These are phyloP conservation scores for Halenospora varia DNA, from an alignment of 495 filamentous ascomycete species.

Conservation along the genomic window DNA sequence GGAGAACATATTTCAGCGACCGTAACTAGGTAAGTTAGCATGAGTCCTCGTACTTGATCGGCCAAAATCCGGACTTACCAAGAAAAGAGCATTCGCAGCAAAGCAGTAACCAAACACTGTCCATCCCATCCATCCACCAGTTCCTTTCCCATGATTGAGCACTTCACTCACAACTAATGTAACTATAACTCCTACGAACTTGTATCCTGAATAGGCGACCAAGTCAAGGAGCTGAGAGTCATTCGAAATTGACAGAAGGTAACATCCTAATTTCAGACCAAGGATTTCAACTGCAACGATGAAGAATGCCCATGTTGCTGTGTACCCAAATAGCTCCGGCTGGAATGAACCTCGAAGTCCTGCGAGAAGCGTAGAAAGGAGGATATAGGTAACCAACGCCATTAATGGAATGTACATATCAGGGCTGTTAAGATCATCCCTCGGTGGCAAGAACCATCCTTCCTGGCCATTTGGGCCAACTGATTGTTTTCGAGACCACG, in stretches of 20 bases:
- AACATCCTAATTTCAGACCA: slow-evolving; percentile 85
- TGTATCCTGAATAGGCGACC: slow-evolving; percentile 95
- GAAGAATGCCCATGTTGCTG: slow-evolving; percentile 75
- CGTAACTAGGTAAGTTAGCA: slow-evolving; percentile 63
- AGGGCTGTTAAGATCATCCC: slow-evolving; percentile 94
- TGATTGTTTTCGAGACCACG: slow-evolving; percentile 78
- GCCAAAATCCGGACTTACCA: slow-evolving; percentile 53
- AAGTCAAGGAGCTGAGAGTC: slow-evolving; percentile 83
- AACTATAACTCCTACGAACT: slow-evolving; percentile 93
- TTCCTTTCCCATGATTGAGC: slow-evolving; percentile 70
- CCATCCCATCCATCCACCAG: slow-evolving; percentile 86
- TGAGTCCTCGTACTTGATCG: slow-evolving; percentile 3
- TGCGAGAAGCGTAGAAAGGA: slow-evolving; percentile 82
- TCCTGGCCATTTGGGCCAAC: slow-evolving; percentile 65
- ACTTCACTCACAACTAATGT: slow-evolving; percentile 76
- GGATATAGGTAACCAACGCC: slow-evolving; percentile 95
- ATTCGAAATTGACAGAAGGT: slow-evolving; percentile 88
- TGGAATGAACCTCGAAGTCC: slow-evolving; percentile 92
- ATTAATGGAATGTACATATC: slow-evolving; percentile 98
- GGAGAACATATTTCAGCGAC: slow-evolving; percentile 90
- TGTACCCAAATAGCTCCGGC: slow-evolving; percentile 85
- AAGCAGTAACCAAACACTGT: slow-evolving; percentile 85
- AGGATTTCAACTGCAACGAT: slow-evolving; percentile 84
- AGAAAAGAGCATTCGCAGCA: slow-evolving; percentile 89
- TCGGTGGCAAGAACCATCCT: slow-evolving; percentile 86